Percentiles rank a stretch among this genome's conserved stretches.
Conservation (phyloP, 2,329 filamentous ascomycete species). For the Dactylellina sp. region DNA sequence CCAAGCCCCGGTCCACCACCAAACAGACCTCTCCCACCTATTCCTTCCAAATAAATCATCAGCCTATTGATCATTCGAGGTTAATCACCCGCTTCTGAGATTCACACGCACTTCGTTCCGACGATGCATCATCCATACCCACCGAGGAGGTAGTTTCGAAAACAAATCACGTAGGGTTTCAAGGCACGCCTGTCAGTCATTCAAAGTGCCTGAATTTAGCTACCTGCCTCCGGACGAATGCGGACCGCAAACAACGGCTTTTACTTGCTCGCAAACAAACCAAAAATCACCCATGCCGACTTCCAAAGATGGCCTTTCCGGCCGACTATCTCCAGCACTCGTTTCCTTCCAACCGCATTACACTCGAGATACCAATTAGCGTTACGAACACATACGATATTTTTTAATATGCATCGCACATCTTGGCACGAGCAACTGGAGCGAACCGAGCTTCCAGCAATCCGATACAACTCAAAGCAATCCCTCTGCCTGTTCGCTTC, state of each 20-base stretch:
- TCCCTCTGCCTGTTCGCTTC: constrained; percentile 41
- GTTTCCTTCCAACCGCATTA: constrained; percentile 39
- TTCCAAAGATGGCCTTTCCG: not conserved
- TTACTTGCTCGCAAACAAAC: too few relatives aligned
- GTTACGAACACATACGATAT: constrained; percentile 50
- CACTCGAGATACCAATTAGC: constrained; percentile 55
- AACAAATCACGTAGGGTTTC: not conserved
- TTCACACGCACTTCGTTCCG: not conserved
- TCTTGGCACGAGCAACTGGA: constrained; percentile 33
- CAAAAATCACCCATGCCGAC: constrained; percentile 1
- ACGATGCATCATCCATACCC: constrained; percentile 9
- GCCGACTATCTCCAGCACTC: constrained; percentile 10
- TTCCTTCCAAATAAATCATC: constrained; percentile 56
- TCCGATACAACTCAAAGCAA: not conserved
- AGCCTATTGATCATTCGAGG: not conserved
- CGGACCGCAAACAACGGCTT: constrained; percentile 6
- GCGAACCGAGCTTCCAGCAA: constrained; percentile 3
- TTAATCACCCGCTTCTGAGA: too few relatives aligned
- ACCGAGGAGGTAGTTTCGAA: constrained; percentile 4
- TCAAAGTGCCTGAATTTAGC: not conserved
- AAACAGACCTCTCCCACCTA: constrained; percentile 61
- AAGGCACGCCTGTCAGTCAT: not conserved
- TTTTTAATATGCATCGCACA: constrained; percentile 53
- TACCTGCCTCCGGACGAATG: constrained; percentile 1
- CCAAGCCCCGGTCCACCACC: constrained; percentile 61